A percentile compares a stretch with the other conserved stretches of the same genome.
Conservation (phyloP, 2,329 filamentous ascomycete genomes). For the Incumbomyces lentus region DNA sequence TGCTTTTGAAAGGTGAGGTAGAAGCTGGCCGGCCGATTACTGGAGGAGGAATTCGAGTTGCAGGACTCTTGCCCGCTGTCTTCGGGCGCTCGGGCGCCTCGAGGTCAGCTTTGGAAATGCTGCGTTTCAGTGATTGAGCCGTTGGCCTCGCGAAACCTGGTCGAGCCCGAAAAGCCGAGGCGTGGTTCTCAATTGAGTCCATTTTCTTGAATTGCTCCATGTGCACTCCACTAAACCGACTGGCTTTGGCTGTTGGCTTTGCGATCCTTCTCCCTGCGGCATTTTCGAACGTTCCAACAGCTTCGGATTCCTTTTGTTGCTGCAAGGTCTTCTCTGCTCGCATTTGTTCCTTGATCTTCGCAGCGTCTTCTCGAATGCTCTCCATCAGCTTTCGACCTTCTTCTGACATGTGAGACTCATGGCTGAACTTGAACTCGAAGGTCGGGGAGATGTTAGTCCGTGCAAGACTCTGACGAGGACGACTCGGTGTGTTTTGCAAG, state of each 20-base stretch:
- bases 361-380: constrained; percentile 62
- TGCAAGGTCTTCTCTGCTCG: constrained; percentile 51
- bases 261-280: constrained; percentile 59
- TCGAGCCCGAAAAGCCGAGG: constrained; percentile 57
- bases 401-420: constrained; percentile 34
- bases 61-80: constrained; percentile 28
- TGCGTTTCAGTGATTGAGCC: constrained; percentile 39
- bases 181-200: constrained; percentile 85
- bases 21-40: constrained; percentile 19
- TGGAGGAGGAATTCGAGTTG: constrained; percentile 26
- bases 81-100: constrained; percentile 43
- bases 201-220: constrained; percentile 91
- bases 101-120: constrained; percentile 53
- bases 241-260: constrained; percentile 63
- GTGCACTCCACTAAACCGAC: constrained; percentile 75
- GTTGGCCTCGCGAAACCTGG: constrained; percentile 33
- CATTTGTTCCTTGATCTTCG: constrained; percentile 60
- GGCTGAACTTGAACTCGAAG: constrained; percentile 38
- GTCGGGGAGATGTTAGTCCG: constrained; percentile 31
- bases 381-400: constrained; percentile 49
- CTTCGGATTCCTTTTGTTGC: constrained; percentile 36
- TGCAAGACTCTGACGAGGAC: constrained; percentile 16
- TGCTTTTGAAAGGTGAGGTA: constrained; percentile 24
- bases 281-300: constrained; percentile 30
- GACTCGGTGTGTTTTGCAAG: constrained; percentile 32